Evolutionary conservation across 345 rosid genomes (phyloP), one percentile per base, ranked within the genome.

Genomic region (Lepidium africanum): DNA sequence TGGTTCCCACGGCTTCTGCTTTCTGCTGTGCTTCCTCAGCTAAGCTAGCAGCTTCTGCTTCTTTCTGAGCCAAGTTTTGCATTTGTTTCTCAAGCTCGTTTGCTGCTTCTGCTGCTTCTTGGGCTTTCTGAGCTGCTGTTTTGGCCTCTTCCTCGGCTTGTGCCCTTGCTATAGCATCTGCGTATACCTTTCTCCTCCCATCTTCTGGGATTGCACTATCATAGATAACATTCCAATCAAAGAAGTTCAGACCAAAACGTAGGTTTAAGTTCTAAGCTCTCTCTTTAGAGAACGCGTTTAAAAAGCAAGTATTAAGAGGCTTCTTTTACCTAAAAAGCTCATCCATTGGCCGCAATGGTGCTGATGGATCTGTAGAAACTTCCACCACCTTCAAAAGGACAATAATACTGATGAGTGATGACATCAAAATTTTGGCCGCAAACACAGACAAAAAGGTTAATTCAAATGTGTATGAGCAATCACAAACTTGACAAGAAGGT

Each of bases 131-230:
- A 2, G 84, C 86, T 6, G 92, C 90, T 13, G 32, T 0, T 51
- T 21, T 78, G 30, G 85, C 94, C 66, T 81, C 88, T 76, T 88
- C 88, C 80, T 85, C 96, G 0, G 85, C 88, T 72, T 71, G 79
- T 51, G 70, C 94, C 80, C 75, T 84, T 15, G 90, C 89, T 30
- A 84, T 59, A 6, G 76, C 80, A 49, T 81, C 96, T 50, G 90
- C 87, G 54, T 88, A 94, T 3, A 74, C 81, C 59, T 83, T 82
- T 68, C 97, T 87, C 77, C 99, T 91, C 62, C 83, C 86, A 45
- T 94, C 99, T 81, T 90, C 92, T 6, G 92, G 91, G 65, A 94
- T 86, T 39, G 74, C 81, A 76, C 99, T 94, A 65, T 47, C 40
- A 52, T 41, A 59, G 46, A 39, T 11, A 37, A 40, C n/a, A 10